Percentiles rank a stretch among this genome's conserved stretches.
Conservation (phyloP, 371 early-diverging fungal species). For the Zopfochytrium polystomum region DNA sequence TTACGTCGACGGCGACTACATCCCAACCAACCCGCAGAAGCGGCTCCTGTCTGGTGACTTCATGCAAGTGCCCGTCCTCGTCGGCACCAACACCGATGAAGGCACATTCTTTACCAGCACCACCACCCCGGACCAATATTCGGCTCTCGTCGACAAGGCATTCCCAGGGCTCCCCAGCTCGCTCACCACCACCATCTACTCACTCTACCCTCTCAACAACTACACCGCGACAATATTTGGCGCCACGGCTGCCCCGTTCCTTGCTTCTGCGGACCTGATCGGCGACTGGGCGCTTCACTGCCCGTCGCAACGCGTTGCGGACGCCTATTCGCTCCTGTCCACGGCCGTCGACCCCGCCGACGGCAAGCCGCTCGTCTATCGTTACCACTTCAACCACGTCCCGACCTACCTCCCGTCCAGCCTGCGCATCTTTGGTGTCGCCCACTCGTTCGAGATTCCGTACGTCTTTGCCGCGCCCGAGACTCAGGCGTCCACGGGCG, state of each 20-base stretch:
- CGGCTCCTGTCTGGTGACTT: background rate
- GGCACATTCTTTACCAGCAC: background rate
- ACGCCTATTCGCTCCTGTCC: background rate
- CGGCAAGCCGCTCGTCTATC: background rate
- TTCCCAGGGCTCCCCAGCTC: background rate
- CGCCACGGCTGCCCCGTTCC: background rate
- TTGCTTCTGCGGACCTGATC: background rate
- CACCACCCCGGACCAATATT: background rate
- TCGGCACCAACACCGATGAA: constrained; percentile 1
- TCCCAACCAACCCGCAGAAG: background rate
- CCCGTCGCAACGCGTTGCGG: background rate
- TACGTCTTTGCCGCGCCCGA: background rate
- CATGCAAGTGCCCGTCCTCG: background rate
- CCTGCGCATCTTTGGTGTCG: constrained; percentile 3
- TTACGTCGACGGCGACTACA: background rate
- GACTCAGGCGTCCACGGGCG: background rate
- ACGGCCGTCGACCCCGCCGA: constrained; percentile 1
- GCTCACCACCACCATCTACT: background rate
- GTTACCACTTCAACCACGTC: constrained; percentile 6
- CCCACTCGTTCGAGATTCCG: background rate
- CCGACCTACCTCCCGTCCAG: background rate
- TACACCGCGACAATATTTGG: background rate
- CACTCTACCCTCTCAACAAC: background rate
- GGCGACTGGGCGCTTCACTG: background rate
- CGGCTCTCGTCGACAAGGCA: background rate